A percentile compares a stretch with the other conserved stretches of the same genome.
These are phyloP conservation scores for Coemansia sp. DNA, from an alignment of 192 early-diverging fungal genomes.

Conservation along the genomic window DNA sequence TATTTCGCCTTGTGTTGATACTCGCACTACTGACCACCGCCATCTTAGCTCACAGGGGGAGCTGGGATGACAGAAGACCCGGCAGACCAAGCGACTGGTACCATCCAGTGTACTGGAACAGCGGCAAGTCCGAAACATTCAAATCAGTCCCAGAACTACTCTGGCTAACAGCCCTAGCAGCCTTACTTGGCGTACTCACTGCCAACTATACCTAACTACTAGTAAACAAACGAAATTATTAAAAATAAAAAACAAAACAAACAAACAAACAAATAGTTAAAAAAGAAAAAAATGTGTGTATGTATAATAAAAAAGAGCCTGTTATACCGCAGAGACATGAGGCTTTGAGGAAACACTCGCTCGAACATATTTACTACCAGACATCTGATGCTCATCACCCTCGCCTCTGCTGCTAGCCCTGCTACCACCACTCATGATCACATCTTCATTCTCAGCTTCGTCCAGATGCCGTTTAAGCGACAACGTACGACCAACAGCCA, in stretches of 20 bases:
- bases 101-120: neutral
- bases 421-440: slow-evolving; percentile 18
- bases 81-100: neutral
- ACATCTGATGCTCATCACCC: slow-evolving; percentile 25
- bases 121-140: neutral
- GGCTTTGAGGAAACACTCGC: slow-evolving; percentile 31
- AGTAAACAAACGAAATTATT: neutral
- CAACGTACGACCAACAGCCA: slow-evolving; percentile 10
- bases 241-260: neutral
- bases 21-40: neutral
- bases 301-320: neutral
- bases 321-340: slow-evolving; percentile 28
- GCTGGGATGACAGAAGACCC: neutral
- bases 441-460: slow-evolving; percentile 27
- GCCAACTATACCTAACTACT: neutral
- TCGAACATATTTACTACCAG: slow-evolving; percentile 41
- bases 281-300: slow-evolving; percentile 2
- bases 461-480: slow-evolving; percentile 53
- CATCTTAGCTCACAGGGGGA: neutral
- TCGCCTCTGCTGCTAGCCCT: slow-evolving; percentile 22
- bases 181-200: neutral
- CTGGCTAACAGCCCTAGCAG: neutral
- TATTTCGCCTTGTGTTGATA: neutral
- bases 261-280: neutral
- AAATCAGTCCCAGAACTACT: neutral